Percentiles rank a stretch among this genome's conserved stretches.
Conservation (phyloP, 2,329 filamentous ascomycete genomes). For the Phaeoacremonium minimum region DNA sequence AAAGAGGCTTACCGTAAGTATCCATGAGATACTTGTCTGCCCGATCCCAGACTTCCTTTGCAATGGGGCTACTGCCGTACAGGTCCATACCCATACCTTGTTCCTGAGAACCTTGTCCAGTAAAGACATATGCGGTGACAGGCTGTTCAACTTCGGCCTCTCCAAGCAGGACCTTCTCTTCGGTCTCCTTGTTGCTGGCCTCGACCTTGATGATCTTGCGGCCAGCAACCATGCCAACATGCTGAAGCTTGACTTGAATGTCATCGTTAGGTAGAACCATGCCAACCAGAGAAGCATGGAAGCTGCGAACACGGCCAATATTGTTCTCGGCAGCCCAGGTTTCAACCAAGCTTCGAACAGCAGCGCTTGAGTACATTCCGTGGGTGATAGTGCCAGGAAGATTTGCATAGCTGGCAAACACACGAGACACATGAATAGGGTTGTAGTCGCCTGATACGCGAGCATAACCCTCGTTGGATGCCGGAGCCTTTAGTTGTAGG, state of each 20-base stretch:
- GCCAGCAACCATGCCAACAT: conserved; percentile 94
- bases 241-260: conserved; percentile 90
- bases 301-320: conserved; percentile 92
- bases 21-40: conserved; percentile 98
- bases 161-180: conserved; percentile 91
- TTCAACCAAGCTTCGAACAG: conserved; percentile 92
- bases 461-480: conserved; percentile 96
- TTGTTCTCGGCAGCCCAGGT: conserved; percentile 99
- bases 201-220: conserved; percentile 99
- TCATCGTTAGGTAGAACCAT: conserved; percentile 98
- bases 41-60: conserved; percentile 95
- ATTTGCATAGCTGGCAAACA: conserved; percentile 94
- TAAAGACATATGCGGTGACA: conserved; percentile 95
- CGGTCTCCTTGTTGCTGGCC: conserved; percentile 89
- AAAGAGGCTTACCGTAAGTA: conserved; percentile 76
- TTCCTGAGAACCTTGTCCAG: conserved; percentile 95
- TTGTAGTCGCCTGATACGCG: conserved; percentile 98
- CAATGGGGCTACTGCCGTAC: conserved; percentile 88
- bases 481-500: conserved; percentile 81
- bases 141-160: conserved; percentile 98
- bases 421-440: conserved; percentile 95
- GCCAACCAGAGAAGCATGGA: conserved; percentile 93
- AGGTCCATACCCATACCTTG: conserved; percentile 99
- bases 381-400: conserved; percentile 96
- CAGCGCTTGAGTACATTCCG: conserved; percentile 98